Percentiles rank a stretch among this genome's conserved stretches.
phyloP scores from a whole-genome alignment of 164 flowering plant species.

The Vitis cinerea region DNA sequence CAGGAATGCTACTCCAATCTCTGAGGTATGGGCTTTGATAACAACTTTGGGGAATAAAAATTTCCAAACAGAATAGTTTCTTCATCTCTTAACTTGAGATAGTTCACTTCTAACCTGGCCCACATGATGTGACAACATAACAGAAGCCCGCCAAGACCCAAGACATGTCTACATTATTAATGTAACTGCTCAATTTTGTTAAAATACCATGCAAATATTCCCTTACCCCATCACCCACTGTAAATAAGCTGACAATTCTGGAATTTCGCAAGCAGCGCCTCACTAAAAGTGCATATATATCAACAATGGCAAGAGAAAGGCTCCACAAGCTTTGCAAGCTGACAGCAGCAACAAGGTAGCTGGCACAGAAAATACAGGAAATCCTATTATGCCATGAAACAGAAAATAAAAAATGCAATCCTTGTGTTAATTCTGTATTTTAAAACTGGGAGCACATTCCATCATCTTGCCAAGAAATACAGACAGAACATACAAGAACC shows the following conservation, averaged over 20 bases:
- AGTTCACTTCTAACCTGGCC: too few relatives aligned
- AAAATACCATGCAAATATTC: neutral
- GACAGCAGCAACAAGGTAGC: conserved; percentile 18
- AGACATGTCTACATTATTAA: neutral
- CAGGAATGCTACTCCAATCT: neutral
- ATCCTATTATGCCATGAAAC: conserved; percentile 1
- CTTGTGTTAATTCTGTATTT: neutral
- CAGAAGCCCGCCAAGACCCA: neutral
- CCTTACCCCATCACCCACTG: conserved; percentile 20
- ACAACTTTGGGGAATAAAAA: too few relatives aligned
- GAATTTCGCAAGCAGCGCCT: conserved; percentile 15
- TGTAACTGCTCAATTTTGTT: neutral
- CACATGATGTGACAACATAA: neutral
- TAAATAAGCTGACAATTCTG: conserved; percentile 11
- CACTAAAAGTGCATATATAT: conserved; percentile 16
- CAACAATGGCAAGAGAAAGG: conserved; percentile 8
- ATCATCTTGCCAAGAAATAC: too few relatives aligned
- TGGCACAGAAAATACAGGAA: conserved; percentile 1
- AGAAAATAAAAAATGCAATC: neutral
- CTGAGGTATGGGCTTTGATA: neutral
- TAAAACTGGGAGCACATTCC: neutral
- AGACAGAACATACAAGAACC: too few relatives aligned
- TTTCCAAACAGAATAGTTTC: too few relatives aligned
- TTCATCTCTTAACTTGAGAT: too few relatives aligned
- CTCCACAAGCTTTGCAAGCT: conserved; percentile 23